Base-by-base conservation (phyloP, 192 early-diverging fungal species). In the Backusella liffmaniae region DNA sequence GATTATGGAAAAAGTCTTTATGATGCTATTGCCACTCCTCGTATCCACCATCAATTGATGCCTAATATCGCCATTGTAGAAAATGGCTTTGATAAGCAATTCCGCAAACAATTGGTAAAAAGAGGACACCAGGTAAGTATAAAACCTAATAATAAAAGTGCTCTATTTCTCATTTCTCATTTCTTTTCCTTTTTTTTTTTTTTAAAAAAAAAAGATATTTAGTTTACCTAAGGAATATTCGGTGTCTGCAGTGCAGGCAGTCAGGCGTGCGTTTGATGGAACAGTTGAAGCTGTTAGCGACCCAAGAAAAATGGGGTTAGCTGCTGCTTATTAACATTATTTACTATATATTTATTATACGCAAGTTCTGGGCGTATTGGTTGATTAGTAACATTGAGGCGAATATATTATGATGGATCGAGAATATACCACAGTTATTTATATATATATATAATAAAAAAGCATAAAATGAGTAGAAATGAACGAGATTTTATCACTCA, bases 31-130 rank as follows among this genome's bases (percentile, higher is more conserved):
- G 88, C 90, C 44, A 59, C 75, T 39, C 92, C 94, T 5, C 89
- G 97, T 18, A 76, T 94, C 37, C 97, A 99, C 80, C 94, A 97
- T 80, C 97, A 99, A 82, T 87, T 99, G 70, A 78, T 97, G 73
- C 97, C 97, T 4, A 84, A 97, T 75, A 70, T 82, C 67, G 88
- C 86, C n/a, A 73, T 75, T 37, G 78, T 87, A 3, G 89, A 91
- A 71, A 74, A 85, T 23, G 80, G 72, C 68, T 88, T 67, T 80
- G 51, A 77, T 81, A 72, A 18, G 46, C 76, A 29, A 46, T 69
- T 66, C 66, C 74, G 65, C 59, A 49, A 36, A 80, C 75, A 76
- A 34, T 56, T 86, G 13, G 21, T 35, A 15, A 67, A 69, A 1
- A 74, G 76, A 41, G 80, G 82, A 0, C 85, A 86, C 59, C 73